These are phyloP conservation scores for Quercus variabilis DNA, from an alignment of 306 rosid species.

Conservation along the genomic window DNA sequence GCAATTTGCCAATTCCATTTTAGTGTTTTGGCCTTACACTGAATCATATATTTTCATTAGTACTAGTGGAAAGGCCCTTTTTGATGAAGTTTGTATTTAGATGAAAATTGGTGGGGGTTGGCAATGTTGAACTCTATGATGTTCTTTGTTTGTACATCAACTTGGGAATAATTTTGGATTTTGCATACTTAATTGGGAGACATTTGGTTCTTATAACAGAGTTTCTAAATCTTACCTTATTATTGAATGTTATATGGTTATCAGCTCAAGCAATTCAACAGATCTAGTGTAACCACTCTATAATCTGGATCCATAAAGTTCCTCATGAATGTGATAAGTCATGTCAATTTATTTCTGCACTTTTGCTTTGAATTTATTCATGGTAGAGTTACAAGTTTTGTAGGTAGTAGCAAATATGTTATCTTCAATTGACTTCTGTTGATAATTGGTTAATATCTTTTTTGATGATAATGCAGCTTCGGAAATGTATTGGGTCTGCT, in stretches of 20 bases:
- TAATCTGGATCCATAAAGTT: background rate
- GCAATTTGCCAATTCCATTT: background rate
- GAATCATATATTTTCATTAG: background rate
- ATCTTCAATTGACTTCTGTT: constrained; percentile 7
- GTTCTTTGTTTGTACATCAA: background rate
- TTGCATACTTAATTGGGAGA: background rate
- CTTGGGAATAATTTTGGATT: background rate
- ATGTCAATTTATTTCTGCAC: background rate
- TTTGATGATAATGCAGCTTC: constrained; percentile 52
- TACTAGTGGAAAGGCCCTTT: background rate
- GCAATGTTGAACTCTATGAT: background rate
- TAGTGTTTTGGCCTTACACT: background rate
- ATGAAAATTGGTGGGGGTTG: background rate
- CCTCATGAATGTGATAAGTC: background rate
- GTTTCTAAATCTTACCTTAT: background rate
- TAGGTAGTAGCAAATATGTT: background rate
- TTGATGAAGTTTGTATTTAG: background rate
- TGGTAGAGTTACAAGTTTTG: background rate
- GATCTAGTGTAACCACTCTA: background rate
- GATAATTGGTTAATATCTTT: constrained; percentile 8
- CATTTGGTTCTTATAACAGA: background rate
- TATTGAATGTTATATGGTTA: background rate
- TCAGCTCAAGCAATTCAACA: background rate
- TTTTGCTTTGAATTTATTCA: background rate
- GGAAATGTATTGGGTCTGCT: constrained; percentile 80